A percentile compares a stretch with the other conserved stretches of the same genome.
Evolutionary conservation across 176 grass and related monocot species (phyloP).

Genomic region (Zoysia japonica): DNA sequence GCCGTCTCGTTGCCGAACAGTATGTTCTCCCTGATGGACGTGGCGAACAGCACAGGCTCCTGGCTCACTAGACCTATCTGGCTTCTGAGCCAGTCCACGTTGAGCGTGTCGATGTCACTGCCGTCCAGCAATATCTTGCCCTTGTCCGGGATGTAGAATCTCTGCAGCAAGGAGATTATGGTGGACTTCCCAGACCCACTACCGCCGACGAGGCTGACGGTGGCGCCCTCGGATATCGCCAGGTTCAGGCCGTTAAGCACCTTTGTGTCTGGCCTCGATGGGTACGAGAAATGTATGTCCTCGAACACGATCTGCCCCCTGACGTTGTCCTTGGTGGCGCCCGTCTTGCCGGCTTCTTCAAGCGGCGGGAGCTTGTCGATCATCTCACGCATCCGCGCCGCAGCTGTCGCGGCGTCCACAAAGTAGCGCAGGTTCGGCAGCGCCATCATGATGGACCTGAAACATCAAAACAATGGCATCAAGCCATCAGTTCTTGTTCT

Average conservation of each 20-base stretch:
- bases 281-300: constrained; percentile 55
- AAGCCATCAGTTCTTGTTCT: background rate
- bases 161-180: constrained; percentile 55
- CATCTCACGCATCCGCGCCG: constrained; percentile 32
- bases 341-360: constrained; percentile 36
- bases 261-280: constrained; percentile 46
- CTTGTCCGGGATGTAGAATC: constrained; percentile 48
- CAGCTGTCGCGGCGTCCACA: constrained; percentile 35
- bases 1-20: constrained; percentile 59
- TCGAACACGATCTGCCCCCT: constrained; percentile 44
- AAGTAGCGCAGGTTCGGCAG: constrained; percentile 53
- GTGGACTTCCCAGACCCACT: constrained; percentile 66
- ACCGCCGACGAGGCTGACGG: constrained; percentile 53
- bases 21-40: constrained; percentile 61
- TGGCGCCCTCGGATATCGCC: constrained; percentile 36
- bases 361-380: constrained; percentile 36
- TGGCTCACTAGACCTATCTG: constrained; percentile 70
- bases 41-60: constrained; percentile 57
- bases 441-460: constrained; percentile 42
- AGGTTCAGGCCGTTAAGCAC: constrained; percentile 54
- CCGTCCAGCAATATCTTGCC: constrained; percentile 56
- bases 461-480: background rate
- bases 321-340: constrained; percentile 9
- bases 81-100: constrained; percentile 50
- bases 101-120: constrained; percentile 38